These are phyloP conservation scores for Backusella australiensis DNA, from an alignment of 192 early-diverging fungal species.

Conservation along the genomic window DNA sequence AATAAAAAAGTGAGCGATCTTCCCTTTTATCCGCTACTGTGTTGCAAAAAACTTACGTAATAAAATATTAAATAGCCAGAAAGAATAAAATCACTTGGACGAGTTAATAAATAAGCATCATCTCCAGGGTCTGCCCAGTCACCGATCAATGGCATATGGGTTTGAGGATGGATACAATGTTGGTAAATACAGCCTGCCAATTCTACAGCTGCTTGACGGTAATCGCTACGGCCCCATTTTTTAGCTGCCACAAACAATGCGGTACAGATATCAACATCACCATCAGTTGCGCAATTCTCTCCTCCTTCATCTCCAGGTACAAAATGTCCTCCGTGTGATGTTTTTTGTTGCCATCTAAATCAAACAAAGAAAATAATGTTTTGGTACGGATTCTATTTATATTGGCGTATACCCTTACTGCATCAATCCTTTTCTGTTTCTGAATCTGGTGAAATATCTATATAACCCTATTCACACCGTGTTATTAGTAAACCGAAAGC, in stretches of 20 bases:
- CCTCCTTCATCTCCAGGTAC: constrained; percentile 48
- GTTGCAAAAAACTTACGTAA: constrained; percentile 21
- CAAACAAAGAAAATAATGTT: neutral
- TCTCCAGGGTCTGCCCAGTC: constrained; percentile 51
- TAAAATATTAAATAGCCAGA: constrained; percentile 49
- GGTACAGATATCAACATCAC: constrained; percentile 54
- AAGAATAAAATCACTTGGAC: constrained; percentile 55
- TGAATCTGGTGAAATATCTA: constrained; percentile 47
- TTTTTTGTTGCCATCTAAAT: constrained; percentile 50
- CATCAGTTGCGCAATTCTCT: constrained; percentile 50
- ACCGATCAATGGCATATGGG: constrained; percentile 48
- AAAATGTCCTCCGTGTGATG: constrained; percentile 31
- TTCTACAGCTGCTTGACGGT: constrained; percentile 38
- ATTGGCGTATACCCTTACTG: constrained; percentile 15
- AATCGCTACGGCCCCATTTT: constrained; percentile 47
- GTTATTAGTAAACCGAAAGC: neutral
- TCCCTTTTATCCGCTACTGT: neutral
- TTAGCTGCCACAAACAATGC: constrained; percentile 47
- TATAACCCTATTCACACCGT: constrained; percentile 23
- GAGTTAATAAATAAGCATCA: constrained; percentile 42
- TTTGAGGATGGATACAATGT: constrained; percentile 47
- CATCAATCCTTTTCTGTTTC: constrained; percentile 47
- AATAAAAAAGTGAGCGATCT: neutral
- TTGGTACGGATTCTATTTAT: neutral
- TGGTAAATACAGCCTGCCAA: constrained; percentile 48